Evolutionary conservation across 73 alveolate species (phyloP).

Genomic region (Paramecium pentaurelia): DNA sequence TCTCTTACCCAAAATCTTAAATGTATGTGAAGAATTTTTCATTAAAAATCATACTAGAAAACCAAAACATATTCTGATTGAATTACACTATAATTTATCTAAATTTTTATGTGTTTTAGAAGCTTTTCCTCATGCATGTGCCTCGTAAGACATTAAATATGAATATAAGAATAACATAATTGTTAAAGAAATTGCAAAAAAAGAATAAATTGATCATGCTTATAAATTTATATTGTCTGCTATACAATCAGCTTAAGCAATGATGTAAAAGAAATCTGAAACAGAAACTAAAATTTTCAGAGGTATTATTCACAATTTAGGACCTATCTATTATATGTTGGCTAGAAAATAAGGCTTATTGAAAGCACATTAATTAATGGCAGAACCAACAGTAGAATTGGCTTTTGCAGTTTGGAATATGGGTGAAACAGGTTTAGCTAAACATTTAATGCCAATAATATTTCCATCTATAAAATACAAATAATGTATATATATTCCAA

Average conservation of each 20-base stretch:
- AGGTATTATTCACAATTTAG: background rate
- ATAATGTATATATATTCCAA: conserved; percentile 30
- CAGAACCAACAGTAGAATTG: background rate
- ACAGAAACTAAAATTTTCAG: background rate
- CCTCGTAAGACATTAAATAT: background rate
- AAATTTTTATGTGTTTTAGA: background rate
- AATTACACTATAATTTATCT: background rate
- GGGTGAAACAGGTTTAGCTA: conserved; percentile 23
- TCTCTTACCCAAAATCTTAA: background rate
- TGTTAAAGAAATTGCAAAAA: background rate
- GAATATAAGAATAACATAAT: background rate
- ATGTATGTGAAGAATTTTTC: background rate
- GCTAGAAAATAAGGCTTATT: background rate
- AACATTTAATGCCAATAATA: conserved; percentile 35
- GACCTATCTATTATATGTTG: background rate
- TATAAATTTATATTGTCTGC: background rate
- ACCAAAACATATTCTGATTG: background rate
- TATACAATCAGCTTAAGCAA: background rate
- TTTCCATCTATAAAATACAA: background rate
- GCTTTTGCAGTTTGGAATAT: conserved; percentile 55
- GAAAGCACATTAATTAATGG: background rate
- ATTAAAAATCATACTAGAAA: background rate
- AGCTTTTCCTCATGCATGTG: background rate
- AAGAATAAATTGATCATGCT: background rate
- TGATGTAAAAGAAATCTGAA: background rate